Evolutionary conservation across 176 grass and related monocot species (phyloP).

Genomic region (Zoysia japonica): DNA sequence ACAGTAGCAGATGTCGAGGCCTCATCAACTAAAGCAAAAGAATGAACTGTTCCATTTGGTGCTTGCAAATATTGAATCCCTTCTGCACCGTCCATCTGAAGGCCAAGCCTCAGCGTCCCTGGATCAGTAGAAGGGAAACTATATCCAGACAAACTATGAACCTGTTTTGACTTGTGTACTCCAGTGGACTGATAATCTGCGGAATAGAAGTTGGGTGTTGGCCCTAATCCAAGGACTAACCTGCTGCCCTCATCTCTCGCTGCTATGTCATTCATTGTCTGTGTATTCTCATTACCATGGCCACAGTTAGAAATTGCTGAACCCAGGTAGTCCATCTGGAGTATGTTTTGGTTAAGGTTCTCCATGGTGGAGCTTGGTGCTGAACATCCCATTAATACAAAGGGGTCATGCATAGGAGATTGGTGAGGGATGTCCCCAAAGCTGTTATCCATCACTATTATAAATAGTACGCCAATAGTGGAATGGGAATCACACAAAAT

Average conservation of each 20-base stretch:
- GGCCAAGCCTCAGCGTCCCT: slow-evolving; percentile 58
- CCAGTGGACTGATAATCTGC: slow-evolving; percentile 32
- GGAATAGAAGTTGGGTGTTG: slow-evolving; percentile 68
- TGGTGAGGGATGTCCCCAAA: slow-evolving; percentile 35
- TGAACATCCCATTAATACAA: slow-evolving; percentile 30
- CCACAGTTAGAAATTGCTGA: slow-evolving; percentile 34
- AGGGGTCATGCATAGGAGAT: slow-evolving; percentile 33
- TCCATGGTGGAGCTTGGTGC: slow-evolving; percentile 37
- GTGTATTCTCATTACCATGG: slow-evolving; percentile 24
- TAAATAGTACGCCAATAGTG: background rate
- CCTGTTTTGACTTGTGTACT: slow-evolving; percentile 41
- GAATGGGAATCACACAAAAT: slow-evolving; percentile 19
- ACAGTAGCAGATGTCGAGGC: slow-evolving; percentile 68
- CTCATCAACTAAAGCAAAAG: slow-evolving; percentile 54
- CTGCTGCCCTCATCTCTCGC: slow-evolving; percentile 58
- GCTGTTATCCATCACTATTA: slow-evolving; percentile 36
- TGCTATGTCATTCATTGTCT: slow-evolving; percentile 34
- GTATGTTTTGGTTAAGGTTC: slow-evolving; percentile 44
- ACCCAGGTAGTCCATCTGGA: slow-evolving; percentile 44
- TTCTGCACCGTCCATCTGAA: slow-evolving; percentile 46
- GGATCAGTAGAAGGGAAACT: slow-evolving; percentile 43
- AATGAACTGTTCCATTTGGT: slow-evolving; percentile 36
- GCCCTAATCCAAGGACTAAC: slow-evolving; percentile 78
- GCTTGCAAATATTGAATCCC: slow-evolving; percentile 23
- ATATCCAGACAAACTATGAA: slow-evolving; percentile 34